A percentile compares a stretch with the other conserved stretches of the same genome.
Conservation (phyloP, 441 rosid species). For the Pelargonium citronellum region DNA sequence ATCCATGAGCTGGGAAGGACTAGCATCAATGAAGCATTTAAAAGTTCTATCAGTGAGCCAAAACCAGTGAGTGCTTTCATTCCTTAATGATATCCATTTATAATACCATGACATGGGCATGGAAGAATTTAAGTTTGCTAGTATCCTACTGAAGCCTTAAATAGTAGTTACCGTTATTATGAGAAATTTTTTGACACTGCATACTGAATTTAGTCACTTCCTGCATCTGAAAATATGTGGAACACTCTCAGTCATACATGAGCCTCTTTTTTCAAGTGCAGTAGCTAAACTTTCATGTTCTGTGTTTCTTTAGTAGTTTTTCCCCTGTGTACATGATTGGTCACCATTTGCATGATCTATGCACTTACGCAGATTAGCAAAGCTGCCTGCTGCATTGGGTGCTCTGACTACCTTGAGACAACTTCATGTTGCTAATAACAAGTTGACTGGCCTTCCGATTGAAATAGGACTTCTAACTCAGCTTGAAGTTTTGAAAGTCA, state of each 20-base stretch:
- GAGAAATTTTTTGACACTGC: neutral
- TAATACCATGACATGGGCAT: neutral
- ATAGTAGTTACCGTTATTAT: neutral
- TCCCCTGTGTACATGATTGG: neutral
- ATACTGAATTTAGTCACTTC: neutral
- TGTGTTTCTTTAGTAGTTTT: neutral
- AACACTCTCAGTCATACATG: neutral
- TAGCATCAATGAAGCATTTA: constrained; percentile 45
- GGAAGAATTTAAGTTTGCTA: neutral
- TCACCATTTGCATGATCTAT: constrained; percentile 11
- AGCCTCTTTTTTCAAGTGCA: neutral
- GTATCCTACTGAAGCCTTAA: neutral
- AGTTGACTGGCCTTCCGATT: constrained; percentile 54
- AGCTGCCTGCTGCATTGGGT: constrained; percentile 57
- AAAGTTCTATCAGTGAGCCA: constrained; percentile 51
- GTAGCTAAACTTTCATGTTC: neutral
- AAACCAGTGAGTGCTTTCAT: constrained; percentile 47
- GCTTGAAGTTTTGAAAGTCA: constrained; percentile 73
- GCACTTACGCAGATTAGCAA: constrained; percentile 61
- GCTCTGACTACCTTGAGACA: constrained; percentile 55
- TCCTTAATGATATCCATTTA: neutral
- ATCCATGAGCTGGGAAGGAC: constrained; percentile 64
- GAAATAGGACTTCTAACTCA: constrained; percentile 58
- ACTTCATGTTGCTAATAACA: constrained; percentile 60
- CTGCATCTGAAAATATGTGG: neutral